Conservation (phyloP, 2,329 filamentous ascomycete species). For the Endothia cerciana region DNA sequence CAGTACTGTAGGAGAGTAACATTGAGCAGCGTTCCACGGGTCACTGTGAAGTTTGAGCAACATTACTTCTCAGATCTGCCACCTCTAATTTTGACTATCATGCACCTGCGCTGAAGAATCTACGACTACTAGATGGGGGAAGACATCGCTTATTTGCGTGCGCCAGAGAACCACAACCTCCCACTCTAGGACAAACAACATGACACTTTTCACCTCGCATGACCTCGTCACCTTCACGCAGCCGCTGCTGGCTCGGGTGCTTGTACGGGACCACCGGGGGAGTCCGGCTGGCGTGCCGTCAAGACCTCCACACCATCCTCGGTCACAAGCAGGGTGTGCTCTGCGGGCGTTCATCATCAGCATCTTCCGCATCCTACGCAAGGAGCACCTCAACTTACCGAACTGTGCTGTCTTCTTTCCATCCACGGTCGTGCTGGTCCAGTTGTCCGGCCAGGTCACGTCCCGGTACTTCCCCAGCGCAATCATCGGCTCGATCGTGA, state of each 20-base stretch:
- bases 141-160: background rate
- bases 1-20: background rate
- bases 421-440: slow-evolving; percentile 93
- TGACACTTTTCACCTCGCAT: slow-evolving; percentile 50
- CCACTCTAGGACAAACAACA: slow-evolving; percentile 48
- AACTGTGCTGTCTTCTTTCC: slow-evolving; percentile 93
- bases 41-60: background rate
- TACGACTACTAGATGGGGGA: background rate
- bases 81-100: background rate
- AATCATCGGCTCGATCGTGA: slow-evolving; percentile 99
- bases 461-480: slow-evolving; percentile 88
- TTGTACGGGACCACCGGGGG: slow-evolving; percentile 74
- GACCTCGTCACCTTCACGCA: background rate
- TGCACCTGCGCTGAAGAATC: background rate
- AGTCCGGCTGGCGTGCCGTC: slow-evolving; percentile 72
- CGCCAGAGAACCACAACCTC: slow-evolving; percentile 48
- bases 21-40: background rate
- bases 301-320: slow-evolving; percentile 83
- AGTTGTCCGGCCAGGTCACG: slow-evolving; percentile 97
- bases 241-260: slow-evolving; percentile 46
- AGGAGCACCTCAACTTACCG: slow-evolving; percentile 55
- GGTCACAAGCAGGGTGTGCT: slow-evolving; percentile 84
- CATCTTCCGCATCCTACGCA: background rate
- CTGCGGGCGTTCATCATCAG: slow-evolving; percentile 42
- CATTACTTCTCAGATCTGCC: background rate